Conservation (phyloP, 148 eudicot genomes). For the Chenopodium quinoa region DNA sequence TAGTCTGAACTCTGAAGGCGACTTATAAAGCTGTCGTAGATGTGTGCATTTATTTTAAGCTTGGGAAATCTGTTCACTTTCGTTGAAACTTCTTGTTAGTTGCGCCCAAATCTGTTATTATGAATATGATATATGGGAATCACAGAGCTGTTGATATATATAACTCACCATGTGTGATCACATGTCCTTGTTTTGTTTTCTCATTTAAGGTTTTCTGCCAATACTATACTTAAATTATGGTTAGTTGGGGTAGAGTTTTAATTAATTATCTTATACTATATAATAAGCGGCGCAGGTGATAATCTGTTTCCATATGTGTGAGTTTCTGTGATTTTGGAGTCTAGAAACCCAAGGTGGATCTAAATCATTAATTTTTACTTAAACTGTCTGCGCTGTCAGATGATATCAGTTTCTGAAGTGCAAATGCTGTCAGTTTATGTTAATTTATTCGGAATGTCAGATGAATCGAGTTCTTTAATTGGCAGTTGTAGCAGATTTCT, state of each 20-base stretch:
- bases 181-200: constrained; percentile 24
- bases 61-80: not conserved
- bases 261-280: not conserved
- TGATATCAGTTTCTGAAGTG: constrained; percentile 10
- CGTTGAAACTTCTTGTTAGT: constrained; percentile 8
- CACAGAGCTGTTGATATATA: not conserved
- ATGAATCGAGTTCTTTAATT: not conserved
- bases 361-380: not conserved
- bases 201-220: constrained; percentile 1
- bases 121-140: constrained; percentile 7
- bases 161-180: constrained; percentile 21
- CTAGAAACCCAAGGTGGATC: not conserved
- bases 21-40: not conserved
- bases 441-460: constrained; percentile 5
- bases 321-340: not conserved
- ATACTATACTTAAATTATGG: not conserved
- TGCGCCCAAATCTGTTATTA: constrained; percentile 8
- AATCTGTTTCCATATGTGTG: not conserved
- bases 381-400: constrained; percentile 6
- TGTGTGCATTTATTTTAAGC: constrained; percentile 1
- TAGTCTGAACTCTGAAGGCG: not conserved
- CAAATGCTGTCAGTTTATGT: constrained; percentile 4
- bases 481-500: not conserved
- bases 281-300: not conserved
- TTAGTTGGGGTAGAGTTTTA: constrained; percentile 1